Evolutionary conservation across 2,329 filamentous ascomycete species (phyloP).

Genomic region (Clarireedia sp.): DNA sequence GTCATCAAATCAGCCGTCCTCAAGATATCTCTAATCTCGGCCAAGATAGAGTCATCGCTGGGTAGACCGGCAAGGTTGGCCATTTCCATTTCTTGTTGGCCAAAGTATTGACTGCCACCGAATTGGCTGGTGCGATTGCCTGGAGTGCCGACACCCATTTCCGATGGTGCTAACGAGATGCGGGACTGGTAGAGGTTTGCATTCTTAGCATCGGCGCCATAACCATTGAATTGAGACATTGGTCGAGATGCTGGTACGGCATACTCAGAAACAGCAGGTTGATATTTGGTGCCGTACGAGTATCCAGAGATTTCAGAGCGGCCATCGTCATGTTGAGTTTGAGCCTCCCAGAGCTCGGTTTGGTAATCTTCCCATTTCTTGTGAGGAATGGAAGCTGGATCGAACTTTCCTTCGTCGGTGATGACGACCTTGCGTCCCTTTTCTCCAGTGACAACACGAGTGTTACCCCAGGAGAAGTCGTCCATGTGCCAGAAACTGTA

Average conservation of each 20-base stretch:
- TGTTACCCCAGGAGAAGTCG: slow-evolving; percentile 99
- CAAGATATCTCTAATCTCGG: slow-evolving; percentile 91
- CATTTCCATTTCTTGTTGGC: slow-evolving; percentile 63
- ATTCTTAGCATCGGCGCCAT: slow-evolving; percentile 26
- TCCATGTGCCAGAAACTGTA: slow-evolving; percentile 99
- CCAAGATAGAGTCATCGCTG: slow-evolving; percentile 79
- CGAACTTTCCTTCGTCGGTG: slow-evolving; percentile 96
- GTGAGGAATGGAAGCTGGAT: slow-evolving; percentile 82
- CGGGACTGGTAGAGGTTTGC: slow-evolving; percentile 43
- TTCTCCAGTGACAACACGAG: slow-evolving; percentile 91
- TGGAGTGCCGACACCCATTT: slow-evolving; percentile 34
- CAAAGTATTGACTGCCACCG: slow-evolving; percentile 42
- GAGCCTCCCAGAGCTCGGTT: slow-evolving; percentile 92
- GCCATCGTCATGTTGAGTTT: slow-evolving; percentile 66
- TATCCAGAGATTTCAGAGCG: slow-evolving; percentile 86
- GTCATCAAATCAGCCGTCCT: slow-evolving; percentile 91
- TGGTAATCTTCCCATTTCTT: slow-evolving; percentile 99
- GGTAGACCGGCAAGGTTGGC: slow-evolving; percentile 65
- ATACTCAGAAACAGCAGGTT: slow-evolving; percentile 60
- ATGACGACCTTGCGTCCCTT: slow-evolving; percentile 87
- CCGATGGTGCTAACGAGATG: slow-evolving; percentile 73
- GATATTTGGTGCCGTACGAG: slow-evolving; percentile 86
- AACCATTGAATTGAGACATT: slow-evolving; percentile 33
- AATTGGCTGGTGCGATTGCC: slow-evolving; percentile 33
- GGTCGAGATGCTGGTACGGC: slow-evolving; percentile 49